Conservation (phyloP, 2,329 filamentous ascomycete species). For the Aspergillus luchuensis region DNA sequence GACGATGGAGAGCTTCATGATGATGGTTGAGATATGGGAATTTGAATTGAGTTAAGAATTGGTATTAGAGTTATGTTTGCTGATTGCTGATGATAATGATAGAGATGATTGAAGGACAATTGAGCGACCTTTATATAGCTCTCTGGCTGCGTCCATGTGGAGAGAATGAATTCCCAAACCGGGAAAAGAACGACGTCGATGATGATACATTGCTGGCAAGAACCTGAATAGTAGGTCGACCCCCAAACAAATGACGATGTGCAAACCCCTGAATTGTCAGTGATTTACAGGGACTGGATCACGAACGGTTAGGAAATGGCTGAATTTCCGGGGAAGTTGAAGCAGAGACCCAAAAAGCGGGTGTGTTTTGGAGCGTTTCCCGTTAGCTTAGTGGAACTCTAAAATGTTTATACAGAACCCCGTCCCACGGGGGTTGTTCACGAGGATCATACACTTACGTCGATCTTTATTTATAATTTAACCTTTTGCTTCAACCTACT, state of each 20-base stretch:
- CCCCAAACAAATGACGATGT: neutral
- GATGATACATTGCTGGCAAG: neutral
- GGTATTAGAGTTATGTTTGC: neutral
- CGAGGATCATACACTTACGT: no score
- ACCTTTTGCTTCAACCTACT: no score
- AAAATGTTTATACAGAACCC: neutral
- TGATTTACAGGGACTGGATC: slow-evolving; percentile 1
- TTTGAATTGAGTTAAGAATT: neutral
- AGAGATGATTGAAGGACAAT: neutral
- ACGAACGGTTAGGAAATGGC: neutral
- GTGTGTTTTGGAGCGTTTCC: neutral
- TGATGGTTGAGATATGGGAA: neutral
- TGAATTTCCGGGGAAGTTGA: slow-evolving; percentile 1
- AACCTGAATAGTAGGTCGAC: neutral
- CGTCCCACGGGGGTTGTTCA: no score
- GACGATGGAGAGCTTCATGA: slow-evolving; percentile 14
- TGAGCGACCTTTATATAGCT: neutral
- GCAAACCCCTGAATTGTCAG: neutral
- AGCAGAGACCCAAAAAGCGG: neutral
- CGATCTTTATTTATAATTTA: no score
- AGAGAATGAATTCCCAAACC: neutral
- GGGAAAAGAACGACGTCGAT: neutral
- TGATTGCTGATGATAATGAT: neutral
- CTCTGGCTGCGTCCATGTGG: neutral
- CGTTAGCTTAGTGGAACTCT: neutral